Base-by-base conservation (phyloP, 306 rosid species). In the Quercus ilex region DNA sequence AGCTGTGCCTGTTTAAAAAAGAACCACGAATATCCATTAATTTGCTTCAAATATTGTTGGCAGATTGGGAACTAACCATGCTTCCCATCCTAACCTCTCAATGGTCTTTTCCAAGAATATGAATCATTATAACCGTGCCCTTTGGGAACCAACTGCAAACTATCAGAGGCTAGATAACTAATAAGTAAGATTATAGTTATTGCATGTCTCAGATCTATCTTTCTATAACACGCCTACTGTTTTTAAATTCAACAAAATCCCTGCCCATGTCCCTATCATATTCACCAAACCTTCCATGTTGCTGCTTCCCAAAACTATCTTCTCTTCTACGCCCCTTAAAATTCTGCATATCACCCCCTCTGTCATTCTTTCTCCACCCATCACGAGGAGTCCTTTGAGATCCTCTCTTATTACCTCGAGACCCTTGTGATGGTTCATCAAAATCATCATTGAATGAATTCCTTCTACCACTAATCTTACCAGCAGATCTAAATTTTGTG, bases 191-290 rank as follows among this genome's bases (percentile, higher is more conserved):
- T 55, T 33, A 31, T 55, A 81, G 46, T 73, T 63, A 55, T 73
- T 46, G 73, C 15, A 43, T 56, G 21, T 53, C 55, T 33, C 30
- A 9, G 56, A 67, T 67, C 90, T 87, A 92, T 83, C 99, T 88
- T 86, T 91, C 93, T 73, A 95, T 88, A 55, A 91, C 93, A 12
- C 97, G 94, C 79, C 94, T 82, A 41, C 92, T 90, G 86, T 95
- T 95, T 86, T 38, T 88, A 67, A 86, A 95, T 19, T 83, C 90
- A 25, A 83, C 88, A 73, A 17, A 69, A 74, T 80, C 91, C 30
- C 75, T 49, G 60, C 78, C 89, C 76, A 33, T 82, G 77, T 79
- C 87, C 82, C 63, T 67, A 56, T 81, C 73, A 76, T 83, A 59
- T 73, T 74, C 87, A 69, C 80, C 74, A 60, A 53, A 64, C 74